Percentiles rank a stretch among this genome's conserved stretches.
These are phyloP conservation scores for Didymella exigua DNA, from an alignment of 2,329 filamentous ascomycete species.

Conservation along the genomic window DNA sequence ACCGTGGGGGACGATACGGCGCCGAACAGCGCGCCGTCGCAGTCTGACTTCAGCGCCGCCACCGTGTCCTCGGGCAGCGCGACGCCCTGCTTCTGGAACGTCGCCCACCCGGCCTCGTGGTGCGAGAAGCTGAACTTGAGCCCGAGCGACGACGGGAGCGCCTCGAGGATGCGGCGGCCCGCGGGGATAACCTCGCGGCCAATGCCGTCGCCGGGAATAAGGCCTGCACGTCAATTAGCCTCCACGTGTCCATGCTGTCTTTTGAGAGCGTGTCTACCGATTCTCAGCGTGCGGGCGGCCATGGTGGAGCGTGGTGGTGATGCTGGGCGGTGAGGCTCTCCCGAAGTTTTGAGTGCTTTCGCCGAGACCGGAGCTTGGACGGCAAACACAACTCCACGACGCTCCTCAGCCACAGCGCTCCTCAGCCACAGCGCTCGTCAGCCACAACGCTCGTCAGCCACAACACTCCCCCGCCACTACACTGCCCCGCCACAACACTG, in stretches of 20 bases:
- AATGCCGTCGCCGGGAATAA: constrained; percentile 98
- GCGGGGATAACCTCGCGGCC: constrained; percentile 97
- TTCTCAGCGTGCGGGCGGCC: constrained; percentile 41
- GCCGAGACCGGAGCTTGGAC: constrained; percentile 8
- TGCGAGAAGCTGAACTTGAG: constrained; percentile 94
- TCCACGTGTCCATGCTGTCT: too few relatives aligned
- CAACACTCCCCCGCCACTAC: too few relatives aligned
- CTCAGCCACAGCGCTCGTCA: too few relatives aligned
- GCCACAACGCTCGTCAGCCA: too few relatives aligned
- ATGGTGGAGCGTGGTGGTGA: constrained; percentile 26
- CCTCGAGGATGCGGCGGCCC: constrained; percentile 88
- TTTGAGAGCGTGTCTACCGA: constrained; percentile 22
- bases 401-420: background rate
- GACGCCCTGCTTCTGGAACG: constrained; percentile 86
- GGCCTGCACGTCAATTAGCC: constrained; percentile 62
- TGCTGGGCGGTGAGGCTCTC: background rate
- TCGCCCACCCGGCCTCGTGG: constrained; percentile 90
- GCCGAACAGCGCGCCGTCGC: constrained; percentile 94
- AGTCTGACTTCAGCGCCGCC: constrained; percentile 84
- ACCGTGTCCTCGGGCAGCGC: constrained; percentile 92
- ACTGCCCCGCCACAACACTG: too few relatives aligned
- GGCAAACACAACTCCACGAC: background rate
- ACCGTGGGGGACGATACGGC: constrained; percentile 89
- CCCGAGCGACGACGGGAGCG: constrained; percentile 85
- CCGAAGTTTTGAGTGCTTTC: constrained; percentile 23